These are phyloP conservation scores for Leptomonas seymouri DNA, from an alignment of 208 protist species.

Conservation along the genomic window DNA sequence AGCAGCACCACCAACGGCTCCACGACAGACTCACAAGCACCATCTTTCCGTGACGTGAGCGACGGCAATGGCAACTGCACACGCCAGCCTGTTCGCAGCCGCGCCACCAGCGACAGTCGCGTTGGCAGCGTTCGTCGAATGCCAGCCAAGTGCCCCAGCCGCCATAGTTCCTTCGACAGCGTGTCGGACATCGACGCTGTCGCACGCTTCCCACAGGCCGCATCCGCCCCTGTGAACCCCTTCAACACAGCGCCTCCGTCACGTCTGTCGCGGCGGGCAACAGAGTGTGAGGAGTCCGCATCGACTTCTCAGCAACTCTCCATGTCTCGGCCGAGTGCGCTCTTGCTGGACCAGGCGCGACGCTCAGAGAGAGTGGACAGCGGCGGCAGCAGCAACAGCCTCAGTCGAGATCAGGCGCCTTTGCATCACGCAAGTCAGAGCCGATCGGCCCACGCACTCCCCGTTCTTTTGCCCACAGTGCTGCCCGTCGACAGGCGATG, in stretches of 20 bases:
- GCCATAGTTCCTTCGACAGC: conserved; percentile 2
- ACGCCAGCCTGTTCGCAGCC: too few relatives aligned
- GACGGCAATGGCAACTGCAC: not conserved
- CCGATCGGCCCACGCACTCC: not conserved
- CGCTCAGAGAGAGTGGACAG: not conserved
- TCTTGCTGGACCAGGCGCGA: not conserved
- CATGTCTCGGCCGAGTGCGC: not conserved
- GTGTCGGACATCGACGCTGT: not conserved
- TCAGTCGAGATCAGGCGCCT: not conserved
- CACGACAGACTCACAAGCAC: not conserved
- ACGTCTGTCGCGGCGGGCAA: conserved; percentile 11
- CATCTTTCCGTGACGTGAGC: not conserved
- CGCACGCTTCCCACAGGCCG: not conserved
- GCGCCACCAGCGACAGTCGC: not conserved
- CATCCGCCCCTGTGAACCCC: not conserved
- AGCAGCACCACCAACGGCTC: conserved; percentile 3
- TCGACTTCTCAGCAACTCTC: not conserved
- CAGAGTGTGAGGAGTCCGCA: not conserved
- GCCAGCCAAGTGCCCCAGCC: not conserved
- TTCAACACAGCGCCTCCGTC: conserved; percentile 8
- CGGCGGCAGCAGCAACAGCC: not conserved
- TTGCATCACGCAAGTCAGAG: not conserved
- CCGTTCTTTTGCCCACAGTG: not conserved
- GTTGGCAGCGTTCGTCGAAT: not conserved
- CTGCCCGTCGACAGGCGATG: not conserved